A percentile compares a stretch with the other conserved stretches of the same genome.
Evolutionary conservation across 164 flowering plant species (phyloP).

Genomic region (Echeveria elegans): DNA sequence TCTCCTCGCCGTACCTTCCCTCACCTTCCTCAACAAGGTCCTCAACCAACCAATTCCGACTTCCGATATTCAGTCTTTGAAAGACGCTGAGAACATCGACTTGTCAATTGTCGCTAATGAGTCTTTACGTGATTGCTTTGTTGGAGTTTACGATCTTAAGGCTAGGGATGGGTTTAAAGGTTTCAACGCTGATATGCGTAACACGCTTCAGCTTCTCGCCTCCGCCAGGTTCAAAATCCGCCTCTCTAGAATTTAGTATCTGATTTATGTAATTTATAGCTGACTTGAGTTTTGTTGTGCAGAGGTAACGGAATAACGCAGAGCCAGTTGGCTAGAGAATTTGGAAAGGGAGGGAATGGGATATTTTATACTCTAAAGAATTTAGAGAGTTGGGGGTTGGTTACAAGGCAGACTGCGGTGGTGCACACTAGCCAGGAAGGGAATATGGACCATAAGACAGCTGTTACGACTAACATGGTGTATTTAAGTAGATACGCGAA

Average conservation of each 20-base stretch:
- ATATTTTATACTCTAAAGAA: conserved; percentile 61
- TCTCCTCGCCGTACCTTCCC: conserved; percentile 36
- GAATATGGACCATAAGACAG: conserved; percentile 30
- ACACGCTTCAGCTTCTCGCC: conserved; percentile 56
- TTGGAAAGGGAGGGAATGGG: conserved; percentile 53
- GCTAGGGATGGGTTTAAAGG: conserved; percentile 27
- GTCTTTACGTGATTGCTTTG: conserved; percentile 48
- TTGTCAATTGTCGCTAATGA: conserved; percentile 51
- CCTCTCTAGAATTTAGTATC: no score
- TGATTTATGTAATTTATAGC: neutral
- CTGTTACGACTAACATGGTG: conserved; percentile 59
- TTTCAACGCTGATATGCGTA: conserved; percentile 35
- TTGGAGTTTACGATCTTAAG: conserved; percentile 60
- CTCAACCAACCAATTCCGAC: conserved; percentile 12
- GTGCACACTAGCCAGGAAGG: conserved; percentile 45
- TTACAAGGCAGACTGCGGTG: conserved; percentile 62
- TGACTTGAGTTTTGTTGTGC: conserved; percentile 13
- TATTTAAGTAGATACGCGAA: conserved; percentile 70
- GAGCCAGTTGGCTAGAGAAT: conserved; percentile 68
- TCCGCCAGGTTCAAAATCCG: neutral
- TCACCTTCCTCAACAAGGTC: conserved; percentile 25
- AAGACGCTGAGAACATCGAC: conserved; percentile 37
- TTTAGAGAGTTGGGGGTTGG: conserved; percentile 67
- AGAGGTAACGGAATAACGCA: conserved; percentile 80
- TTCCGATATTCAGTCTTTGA: conserved; percentile 22